A percentile compares a stretch with the other conserved stretches of the same genome.
Conservation (phyloP, 495 filamentous ascomycete genomes). For the Astrothelium macrocarpum region DNA sequence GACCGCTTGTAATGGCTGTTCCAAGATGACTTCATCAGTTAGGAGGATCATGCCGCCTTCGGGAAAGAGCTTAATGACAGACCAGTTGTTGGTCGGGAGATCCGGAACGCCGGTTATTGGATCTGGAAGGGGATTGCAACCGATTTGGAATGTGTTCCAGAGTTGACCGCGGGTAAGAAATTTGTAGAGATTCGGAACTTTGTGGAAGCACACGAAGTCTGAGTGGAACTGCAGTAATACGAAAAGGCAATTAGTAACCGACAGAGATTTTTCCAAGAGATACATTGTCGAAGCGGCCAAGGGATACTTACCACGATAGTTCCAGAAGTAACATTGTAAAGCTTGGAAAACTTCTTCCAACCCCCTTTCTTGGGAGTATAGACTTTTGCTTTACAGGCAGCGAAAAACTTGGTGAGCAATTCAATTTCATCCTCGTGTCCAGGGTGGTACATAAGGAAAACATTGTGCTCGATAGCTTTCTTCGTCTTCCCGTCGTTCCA, state of each 20-base stretch:
- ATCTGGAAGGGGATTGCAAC: neutral
- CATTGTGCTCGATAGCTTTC: neutral
- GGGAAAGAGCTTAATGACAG: slow-evolving; percentile 15
- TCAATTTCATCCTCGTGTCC: slow-evolving; percentile 8
- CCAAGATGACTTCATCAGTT: slow-evolving; percentile 18
- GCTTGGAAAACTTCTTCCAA: neutral
- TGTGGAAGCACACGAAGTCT: slow-evolving; percentile 4
- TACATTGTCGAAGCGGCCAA: neutral
- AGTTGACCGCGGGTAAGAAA: slow-evolving; percentile 4
- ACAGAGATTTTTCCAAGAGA: neutral
- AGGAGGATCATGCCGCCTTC: slow-evolving; percentile 15
- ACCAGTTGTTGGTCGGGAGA: neutral
- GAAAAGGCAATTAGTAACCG: neutral
- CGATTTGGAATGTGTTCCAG: slow-evolving; percentile 12
- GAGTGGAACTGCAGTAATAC: slow-evolving; percentile 9
- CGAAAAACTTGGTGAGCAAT: slow-evolving; percentile 12
- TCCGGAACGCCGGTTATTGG: neutral
- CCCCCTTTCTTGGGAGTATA: neutral
- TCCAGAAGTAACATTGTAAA: neutral
- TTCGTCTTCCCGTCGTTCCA: neutral
- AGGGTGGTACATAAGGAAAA: slow-evolving; percentile 13
- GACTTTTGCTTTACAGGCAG: slow-evolving; percentile 3
- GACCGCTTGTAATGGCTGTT: slow-evolving; percentile 17
- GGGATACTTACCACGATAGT: neutral
- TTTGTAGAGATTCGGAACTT: slow-evolving; percentile 11